Percentiles rank a stretch among this genome's conserved stretches.
Evolutionary conservation across 2,329 filamentous ascomycete genomes (phyloP).

Genomic region (Epichloe uncinata): DNA sequence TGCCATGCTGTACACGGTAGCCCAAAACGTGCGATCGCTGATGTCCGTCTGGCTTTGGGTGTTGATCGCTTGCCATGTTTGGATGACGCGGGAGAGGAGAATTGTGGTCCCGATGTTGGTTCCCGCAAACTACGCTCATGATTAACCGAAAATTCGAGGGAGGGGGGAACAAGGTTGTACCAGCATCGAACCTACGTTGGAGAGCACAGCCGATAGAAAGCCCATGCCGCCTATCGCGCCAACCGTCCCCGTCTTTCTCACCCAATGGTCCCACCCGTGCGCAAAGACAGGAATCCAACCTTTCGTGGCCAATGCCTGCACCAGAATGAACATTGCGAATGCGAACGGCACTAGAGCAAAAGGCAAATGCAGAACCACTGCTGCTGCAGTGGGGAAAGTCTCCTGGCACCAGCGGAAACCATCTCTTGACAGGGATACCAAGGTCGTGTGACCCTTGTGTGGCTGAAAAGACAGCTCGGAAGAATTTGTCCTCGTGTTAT

Average conservation of each 20-base stretch:
- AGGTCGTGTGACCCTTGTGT: slow-evolving; percentile 24
- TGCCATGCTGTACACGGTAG: slow-evolving; percentile 61
- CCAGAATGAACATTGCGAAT: slow-evolving; percentile 61
- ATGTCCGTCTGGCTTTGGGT: slow-evolving; percentile 32
- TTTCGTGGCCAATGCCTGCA: slow-evolving; percentile 58
- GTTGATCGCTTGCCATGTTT: slow-evolving; percentile 53
- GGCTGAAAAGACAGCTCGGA: slow-evolving; percentile 4
- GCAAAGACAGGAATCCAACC: slow-evolving; percentile 65
- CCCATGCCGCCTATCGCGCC: slow-evolving; percentile 61
- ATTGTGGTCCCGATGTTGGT: slow-evolving; percentile 69
- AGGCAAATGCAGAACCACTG: slow-evolving; percentile 52
- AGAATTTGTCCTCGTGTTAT: not conserved
- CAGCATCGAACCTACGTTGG: slow-evolving; percentile 44
- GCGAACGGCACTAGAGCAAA: slow-evolving; percentile 59
- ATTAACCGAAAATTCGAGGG: too few relatives aligned
- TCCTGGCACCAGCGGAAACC: slow-evolving; percentile 48
- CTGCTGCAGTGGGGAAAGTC: slow-evolving; percentile 56
- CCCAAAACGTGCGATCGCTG: slow-evolving; percentile 56
- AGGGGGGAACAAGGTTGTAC: not conserved
- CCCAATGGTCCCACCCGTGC: slow-evolving; percentile 62
- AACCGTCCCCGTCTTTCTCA: slow-evolving; percentile 52
- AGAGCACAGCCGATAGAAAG: slow-evolving; percentile 56
- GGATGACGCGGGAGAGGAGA: slow-evolving; percentile 55
- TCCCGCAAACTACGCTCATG: slow-evolving; percentile 47
- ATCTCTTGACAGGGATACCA: slow-evolving; percentile 35